Evolutionary conservation across 169 alveolate species (phyloP), one percentile per base, ranked within the genome.

Genomic region (Besnoitia besnoiti): DNA sequence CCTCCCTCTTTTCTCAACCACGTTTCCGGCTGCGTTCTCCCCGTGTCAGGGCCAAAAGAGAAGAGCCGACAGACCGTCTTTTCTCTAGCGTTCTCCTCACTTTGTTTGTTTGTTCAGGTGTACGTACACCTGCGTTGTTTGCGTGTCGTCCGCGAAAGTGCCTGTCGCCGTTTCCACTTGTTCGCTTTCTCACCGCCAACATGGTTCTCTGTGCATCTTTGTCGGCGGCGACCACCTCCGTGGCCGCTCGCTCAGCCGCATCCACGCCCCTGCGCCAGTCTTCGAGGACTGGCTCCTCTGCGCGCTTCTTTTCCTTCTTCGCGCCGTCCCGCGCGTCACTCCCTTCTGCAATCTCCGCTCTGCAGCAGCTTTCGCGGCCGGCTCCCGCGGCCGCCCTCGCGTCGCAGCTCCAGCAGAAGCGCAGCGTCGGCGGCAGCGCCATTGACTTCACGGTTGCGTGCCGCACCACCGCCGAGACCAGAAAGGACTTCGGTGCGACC

Each of bases 401-500:
- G 46, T 35, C 39, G 44, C 80, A 33, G 44, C n/a, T 67, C 47
- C 80, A 67, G 44, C 80, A 67, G 80, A 1, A n/a, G 44, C 80
- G 80, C 12, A 67, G n/a, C 44, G 42, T 67, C 47, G 80, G 46
- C 39, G 80, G 39, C 8, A 35, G 46, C 24, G 42, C 80, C 10
- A 0, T 67, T 24, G 93, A 89, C 67, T 85, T 76, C 67, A 89
- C 93, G 4, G 67, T 89, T 24, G 93, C 93, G 82, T 89, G 93
- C 93, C 88, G 89, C 51, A 89, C 93, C 24, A 50, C 93, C 19
- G 76, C 93, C 4, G 51, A 44, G 0, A 67, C 88, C 39, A 33
- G 93, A 33, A 87, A 75, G 30, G 85, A 90, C 79, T 40, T 77
- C 55, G 95, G 92, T 37, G 92, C 94, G 24, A 88, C 95, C 19